phyloP scores from a whole-genome alignment of 1,284 basidiomycete species.

The Microbotryomycetes sp. region DNA sequence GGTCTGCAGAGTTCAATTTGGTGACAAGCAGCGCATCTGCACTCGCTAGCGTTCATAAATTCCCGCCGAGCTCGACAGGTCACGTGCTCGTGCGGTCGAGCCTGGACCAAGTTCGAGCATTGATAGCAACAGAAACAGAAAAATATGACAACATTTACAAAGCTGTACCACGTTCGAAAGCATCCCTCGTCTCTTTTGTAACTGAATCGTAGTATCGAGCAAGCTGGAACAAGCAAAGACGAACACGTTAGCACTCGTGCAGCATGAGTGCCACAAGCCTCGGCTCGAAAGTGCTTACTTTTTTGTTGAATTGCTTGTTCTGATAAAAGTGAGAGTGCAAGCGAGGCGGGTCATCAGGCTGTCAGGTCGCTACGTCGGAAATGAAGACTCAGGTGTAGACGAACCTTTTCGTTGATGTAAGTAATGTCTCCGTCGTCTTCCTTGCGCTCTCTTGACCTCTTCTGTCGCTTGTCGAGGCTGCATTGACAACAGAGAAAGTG shows the following conservation, averaged over 20 bases:
- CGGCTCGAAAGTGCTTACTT: no score
- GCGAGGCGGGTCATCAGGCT: not conserved
- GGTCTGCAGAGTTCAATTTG: no score
- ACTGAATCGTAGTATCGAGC: slow-evolving; percentile 78
- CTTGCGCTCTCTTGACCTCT: slow-evolving; percentile 74
- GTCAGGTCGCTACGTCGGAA: not conserved
- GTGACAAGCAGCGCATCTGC: no score
- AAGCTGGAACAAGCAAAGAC: slow-evolving; percentile 52
- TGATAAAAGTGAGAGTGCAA: not conserved
- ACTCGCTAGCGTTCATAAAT: no score
- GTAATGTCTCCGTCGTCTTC: slow-evolving; percentile 93
- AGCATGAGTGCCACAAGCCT: no score
- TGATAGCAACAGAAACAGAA: not conserved
- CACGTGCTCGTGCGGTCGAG: no score
- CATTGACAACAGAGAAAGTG: not conserved
- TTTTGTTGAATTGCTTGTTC: slow-evolving; percentile 98
- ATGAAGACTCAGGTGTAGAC: not conserved
- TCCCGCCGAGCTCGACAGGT: no score
- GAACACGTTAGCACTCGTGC: slow-evolving; percentile 1
- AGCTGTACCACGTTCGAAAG: slow-evolving; percentile 91
- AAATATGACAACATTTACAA: slow-evolving; percentile 48
- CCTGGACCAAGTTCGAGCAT: no score
- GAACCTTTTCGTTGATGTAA: slow-evolving; percentile 89
- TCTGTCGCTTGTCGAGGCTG: slow-evolving; percentile 78
- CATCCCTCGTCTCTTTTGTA: slow-evolving; percentile 86